Conservation (phyloP, 108 stramenopile species). For the Epipyxis sp. region DNA sequence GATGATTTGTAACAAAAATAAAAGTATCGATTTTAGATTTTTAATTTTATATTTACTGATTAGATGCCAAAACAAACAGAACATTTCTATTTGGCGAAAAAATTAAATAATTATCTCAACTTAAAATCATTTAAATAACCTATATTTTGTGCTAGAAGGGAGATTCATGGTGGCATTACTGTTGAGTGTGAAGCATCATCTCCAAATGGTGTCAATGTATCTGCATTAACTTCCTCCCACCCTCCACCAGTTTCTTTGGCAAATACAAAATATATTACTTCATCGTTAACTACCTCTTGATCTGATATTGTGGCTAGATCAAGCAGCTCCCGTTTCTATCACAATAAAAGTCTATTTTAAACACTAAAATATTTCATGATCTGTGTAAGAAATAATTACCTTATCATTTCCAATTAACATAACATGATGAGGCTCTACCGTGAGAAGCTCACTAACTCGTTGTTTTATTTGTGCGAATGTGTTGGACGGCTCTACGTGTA, state of each 20-base stretch:
- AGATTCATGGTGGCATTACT: background rate
- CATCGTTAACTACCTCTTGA: conserved; percentile 29
- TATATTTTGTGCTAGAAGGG: background rate
- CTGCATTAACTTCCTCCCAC: conserved; percentile 23
- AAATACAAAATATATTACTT: conserved; percentile 22
- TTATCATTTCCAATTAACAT: conserved; percentile 5
- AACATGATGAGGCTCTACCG: background rate
- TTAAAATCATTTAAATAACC: background rate
- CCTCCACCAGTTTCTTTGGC: conserved; percentile 26
- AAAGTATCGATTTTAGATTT: background rate
- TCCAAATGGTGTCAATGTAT: background rate
- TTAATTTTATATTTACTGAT: background rate
- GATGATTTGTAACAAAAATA: no score
- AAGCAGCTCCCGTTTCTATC: conserved; percentile 21
- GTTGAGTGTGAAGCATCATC: no score
- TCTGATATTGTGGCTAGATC: conserved; percentile 25
- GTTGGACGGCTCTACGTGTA: conserved; percentile 27
- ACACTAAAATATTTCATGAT: no score
- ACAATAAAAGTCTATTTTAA: no score
- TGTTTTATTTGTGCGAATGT: conserved; percentile 23
- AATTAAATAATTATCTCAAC: background rate
- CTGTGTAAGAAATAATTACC: background rate
- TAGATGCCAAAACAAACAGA: background rate
- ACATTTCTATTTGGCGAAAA: background rate
- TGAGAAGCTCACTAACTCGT: conserved; percentile 9